Evolutionary conservation across 2,329 filamentous ascomycete species (phyloP).

Genomic region (Sclerotinia sclerotiorum): DNA sequence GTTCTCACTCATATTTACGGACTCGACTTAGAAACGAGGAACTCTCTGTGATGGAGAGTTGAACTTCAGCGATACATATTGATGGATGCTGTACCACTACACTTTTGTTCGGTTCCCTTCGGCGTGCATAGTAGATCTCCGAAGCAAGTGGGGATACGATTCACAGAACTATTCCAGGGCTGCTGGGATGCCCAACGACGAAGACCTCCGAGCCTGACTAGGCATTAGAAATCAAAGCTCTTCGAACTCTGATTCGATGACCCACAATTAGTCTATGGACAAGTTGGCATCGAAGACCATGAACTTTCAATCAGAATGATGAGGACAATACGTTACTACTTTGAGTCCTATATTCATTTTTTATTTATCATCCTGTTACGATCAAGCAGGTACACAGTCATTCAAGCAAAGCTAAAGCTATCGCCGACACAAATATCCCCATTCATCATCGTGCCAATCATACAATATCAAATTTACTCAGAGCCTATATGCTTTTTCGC

Average conservation of each 20-base stretch:
- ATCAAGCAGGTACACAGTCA: not conserved
- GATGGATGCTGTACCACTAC: not conserved
- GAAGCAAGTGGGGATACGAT: not conserved
- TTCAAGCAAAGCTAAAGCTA: not conserved
- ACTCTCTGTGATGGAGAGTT: not conserved
- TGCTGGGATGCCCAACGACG: not conserved
- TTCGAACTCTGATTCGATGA: not conserved
- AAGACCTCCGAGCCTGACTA: not conserved
- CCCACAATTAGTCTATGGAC: not conserved
- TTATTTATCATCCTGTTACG: not conserved
- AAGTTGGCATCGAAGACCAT: not conserved
- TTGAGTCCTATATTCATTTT: not conserved
- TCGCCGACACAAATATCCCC: not conserved
- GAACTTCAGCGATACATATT: not conserved
- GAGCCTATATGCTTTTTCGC: constrained; percentile 25
- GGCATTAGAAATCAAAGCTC: not conserved
- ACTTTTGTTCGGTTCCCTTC: constrained; percentile 4
- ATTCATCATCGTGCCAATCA: too few species aligned
- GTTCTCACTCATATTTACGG: not conserved
- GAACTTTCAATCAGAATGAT: not conserved
- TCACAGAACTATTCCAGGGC: not conserved
- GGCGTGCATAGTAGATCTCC: constrained; percentile 8
- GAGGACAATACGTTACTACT: not conserved
- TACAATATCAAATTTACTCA: not conserved
- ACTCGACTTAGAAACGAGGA: not conserved